Evolutionary conservation across 73 alveolate genomes (phyloP).

Genomic region (Durusdinium trenchii): DNA sequence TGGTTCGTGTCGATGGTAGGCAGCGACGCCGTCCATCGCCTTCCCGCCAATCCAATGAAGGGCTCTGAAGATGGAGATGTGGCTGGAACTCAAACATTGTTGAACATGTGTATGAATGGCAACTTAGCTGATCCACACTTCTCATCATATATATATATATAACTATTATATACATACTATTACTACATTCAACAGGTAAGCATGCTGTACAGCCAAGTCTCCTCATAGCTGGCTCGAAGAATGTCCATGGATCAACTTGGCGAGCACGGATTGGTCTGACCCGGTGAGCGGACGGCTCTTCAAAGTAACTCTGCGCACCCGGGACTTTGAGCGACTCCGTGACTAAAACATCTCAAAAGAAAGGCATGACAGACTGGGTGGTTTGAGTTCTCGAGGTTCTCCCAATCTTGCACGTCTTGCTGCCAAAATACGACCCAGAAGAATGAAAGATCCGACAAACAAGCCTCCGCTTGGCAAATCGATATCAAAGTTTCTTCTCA

Average conservation of each 20-base stretch:
- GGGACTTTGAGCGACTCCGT: background rate
- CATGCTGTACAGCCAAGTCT: background rate
- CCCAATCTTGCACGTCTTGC: background rate
- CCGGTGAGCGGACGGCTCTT: background rate
- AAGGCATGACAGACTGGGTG: background rate
- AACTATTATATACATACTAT: too few species aligned
- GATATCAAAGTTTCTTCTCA: background rate
- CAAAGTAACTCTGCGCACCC: background rate
- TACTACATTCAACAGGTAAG: background rate
- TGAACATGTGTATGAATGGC: background rate
- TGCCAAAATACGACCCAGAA: conserved; percentile 39
- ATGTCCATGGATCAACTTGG: conserved; percentile 73
- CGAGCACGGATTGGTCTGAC: background rate
- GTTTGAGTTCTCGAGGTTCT: background rate
- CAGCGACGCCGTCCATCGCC: too few species aligned
- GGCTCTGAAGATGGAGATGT: background rate
- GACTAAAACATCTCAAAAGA: background rate
- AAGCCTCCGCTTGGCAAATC: background rate
- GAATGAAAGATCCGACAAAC: conserved; percentile 17
- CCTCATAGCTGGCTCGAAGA: conserved; percentile 85
- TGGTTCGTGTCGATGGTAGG: too few species aligned
- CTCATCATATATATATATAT: too few species aligned
- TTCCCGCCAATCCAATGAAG: too few species aligned
- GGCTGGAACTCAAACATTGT: background rate
- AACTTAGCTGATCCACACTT: background rate